phyloP scores from a whole-genome alignment of 179 eudicot genomes.

The Sideroxylon spinosum region DNA sequence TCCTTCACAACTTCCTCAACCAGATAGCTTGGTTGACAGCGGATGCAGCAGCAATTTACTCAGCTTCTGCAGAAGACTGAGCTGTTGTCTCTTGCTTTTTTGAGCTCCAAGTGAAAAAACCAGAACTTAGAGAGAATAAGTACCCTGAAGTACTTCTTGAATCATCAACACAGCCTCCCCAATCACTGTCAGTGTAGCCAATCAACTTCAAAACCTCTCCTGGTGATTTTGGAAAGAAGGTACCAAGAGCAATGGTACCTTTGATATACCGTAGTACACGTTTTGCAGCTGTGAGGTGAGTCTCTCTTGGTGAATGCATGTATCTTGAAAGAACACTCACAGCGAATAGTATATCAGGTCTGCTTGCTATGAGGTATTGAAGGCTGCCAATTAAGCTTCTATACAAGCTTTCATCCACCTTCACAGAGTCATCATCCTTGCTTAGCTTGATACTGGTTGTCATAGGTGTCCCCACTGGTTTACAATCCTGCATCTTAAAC shows the following conservation, averaged over 20 bases:
- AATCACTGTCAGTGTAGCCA: constrained; percentile 13
- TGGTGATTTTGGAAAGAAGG: neutral
- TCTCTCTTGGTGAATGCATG: neutral
- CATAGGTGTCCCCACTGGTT: constrained; percentile 1
- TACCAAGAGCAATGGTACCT: constrained; percentile 11
- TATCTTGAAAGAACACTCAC: constrained; percentile 13
- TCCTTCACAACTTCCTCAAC: neutral
- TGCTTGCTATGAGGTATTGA: constrained; percentile 4
- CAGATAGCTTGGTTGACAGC: constrained; percentile 4
- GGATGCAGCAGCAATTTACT: neutral
- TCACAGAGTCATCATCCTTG: constrained; percentile 13
- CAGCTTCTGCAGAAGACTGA: constrained; percentile 4
- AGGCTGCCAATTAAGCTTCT: constrained; percentile 15
- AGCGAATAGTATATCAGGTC: constrained; percentile 14
- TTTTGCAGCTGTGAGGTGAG: constrained; percentile 8
- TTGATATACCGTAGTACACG: constrained; percentile 12
- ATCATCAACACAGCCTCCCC: constrained; percentile 15
- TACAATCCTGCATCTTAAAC: constrained; percentile 13
- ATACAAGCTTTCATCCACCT: constrained; percentile 4
- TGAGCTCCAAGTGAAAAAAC: constrained; percentile 6
- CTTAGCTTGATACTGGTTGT: neutral
- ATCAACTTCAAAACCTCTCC: neutral
- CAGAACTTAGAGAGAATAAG: constrained; percentile 11
- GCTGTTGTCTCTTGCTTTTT: constrained; percentile 1
- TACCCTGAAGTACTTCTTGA: constrained; percentile 9